A percentile compares a stretch with the other conserved stretches of the same genome.
Conservation (phyloP, 257 asterid genomes). For the Solanum sparsipilum region DNA sequence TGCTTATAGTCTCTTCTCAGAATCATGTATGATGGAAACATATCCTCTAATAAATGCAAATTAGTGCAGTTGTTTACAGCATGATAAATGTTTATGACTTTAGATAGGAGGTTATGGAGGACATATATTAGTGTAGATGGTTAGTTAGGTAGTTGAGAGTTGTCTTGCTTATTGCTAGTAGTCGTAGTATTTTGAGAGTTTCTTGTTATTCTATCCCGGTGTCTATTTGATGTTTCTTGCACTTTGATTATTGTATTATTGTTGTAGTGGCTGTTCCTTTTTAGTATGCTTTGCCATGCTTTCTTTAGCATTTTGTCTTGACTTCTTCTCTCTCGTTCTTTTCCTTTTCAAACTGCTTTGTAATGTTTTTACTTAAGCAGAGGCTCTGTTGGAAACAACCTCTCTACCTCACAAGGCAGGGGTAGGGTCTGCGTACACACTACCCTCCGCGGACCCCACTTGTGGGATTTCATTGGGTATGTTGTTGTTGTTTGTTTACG, state of each 20-base stretch:
- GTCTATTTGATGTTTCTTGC: background rate
- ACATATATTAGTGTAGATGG: background rate
- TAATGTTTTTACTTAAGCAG: background rate
- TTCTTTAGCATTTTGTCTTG: background rate
- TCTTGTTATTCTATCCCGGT: background rate
- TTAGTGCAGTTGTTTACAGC: background rate
- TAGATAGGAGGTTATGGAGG: background rate
- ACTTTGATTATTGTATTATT: background rate
- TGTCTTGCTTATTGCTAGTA: background rate
- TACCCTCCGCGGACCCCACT: background rate
- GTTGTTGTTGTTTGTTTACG: background rate
- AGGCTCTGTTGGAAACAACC: background rate
- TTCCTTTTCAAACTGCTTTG: background rate
- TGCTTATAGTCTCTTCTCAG: background rate
- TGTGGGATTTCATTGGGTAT: background rate
- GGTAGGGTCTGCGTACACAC: background rate
- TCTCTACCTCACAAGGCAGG: background rate
- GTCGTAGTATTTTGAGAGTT: background rate
- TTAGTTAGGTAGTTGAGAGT: background rate
- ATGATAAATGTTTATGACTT: background rate
- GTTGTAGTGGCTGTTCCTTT: background rate
- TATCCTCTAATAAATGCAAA: background rate
- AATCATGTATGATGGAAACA: background rate
- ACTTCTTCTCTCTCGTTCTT: background rate
- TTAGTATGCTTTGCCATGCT: background rate